Conservation (phyloP, 495 filamentous ascomycete species). For the Aspergillus coremiiformis region DNA sequence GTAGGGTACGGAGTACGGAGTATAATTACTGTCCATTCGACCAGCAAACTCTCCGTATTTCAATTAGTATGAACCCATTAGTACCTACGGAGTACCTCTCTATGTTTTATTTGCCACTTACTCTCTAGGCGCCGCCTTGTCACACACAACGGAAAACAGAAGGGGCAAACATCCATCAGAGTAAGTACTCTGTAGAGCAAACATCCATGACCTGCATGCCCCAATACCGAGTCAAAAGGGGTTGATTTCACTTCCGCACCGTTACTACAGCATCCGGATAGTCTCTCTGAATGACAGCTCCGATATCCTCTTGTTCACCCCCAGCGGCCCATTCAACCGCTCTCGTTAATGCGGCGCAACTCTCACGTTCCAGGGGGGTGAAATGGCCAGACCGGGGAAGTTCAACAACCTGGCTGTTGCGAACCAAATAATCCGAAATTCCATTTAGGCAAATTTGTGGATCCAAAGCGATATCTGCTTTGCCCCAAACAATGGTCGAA, state of each 20-base stretch:
- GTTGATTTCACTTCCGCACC: slow-evolving; percentile 27
- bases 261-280: slow-evolving; percentile 29
- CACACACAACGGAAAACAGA: no score
- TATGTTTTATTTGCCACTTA: no score
- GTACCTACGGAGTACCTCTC: no score
- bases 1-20: neutral
- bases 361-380: slow-evolving; percentile 37
- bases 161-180: no score
- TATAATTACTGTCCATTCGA: neutral
- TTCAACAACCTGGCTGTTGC: slow-evolving; percentile 34
- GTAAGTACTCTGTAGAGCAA: neutral
- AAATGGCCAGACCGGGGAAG: slow-evolving; percentile 36
- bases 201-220: neutral
- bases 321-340: slow-evolving; percentile 31
- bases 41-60: neutral
- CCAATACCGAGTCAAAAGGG: no score
- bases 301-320: slow-evolving; percentile 34
- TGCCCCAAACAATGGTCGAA: slow-evolving; percentile 48
- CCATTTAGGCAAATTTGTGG: slow-evolving; percentile 35
- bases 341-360: slow-evolving; percentile 26
- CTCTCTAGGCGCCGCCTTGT: no score
- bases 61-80: no score
- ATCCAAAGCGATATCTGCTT: slow-evolving; percentile 36
- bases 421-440: slow-evolving; percentile 34
- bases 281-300: slow-evolving; percentile 17